Percentiles rank a stretch among this genome's conserved stretches.
phyloP scores from a whole-genome alignment of 2,329 filamentous ascomycete genomes.

The Coleophoma cylindrospora region DNA sequence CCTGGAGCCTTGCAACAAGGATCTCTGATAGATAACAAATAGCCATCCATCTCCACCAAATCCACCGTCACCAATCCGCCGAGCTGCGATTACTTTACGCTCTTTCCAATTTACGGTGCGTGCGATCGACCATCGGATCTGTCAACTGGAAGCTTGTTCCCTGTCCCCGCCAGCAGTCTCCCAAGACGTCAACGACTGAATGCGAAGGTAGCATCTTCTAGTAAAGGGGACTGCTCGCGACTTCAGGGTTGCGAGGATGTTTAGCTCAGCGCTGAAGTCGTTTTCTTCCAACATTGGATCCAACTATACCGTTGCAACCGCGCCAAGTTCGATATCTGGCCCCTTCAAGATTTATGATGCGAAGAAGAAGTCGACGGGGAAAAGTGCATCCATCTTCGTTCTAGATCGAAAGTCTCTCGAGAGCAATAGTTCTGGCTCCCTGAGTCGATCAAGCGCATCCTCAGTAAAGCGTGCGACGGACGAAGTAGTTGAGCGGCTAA shows the following conservation, averaged over 20 bases:
- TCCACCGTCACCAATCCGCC: too few species aligned
- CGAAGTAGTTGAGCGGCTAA: slow-evolving; percentile 85
- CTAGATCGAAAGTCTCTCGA: slow-evolving; percentile 90
- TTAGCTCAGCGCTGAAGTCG: slow-evolving; percentile 88
- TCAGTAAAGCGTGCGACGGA: slow-evolving; percentile 78
- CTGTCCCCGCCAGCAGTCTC: too few species aligned
- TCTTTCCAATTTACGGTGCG: too few species aligned
- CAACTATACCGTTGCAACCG: slow-evolving; percentile 80
- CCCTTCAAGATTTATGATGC: slow-evolving; percentile 98
- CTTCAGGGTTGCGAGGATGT: slow-evolving; percentile 57
- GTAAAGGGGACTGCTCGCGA: background rate
- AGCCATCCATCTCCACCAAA: too few species aligned
- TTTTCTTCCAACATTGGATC: slow-evolving; percentile 88
- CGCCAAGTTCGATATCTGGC: slow-evolving; percentile 74
- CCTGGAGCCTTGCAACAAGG: too few species aligned
- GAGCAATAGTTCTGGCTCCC: slow-evolving; percentile 49
- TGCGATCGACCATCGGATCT: too few species aligned
- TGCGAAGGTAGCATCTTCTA: slow-evolving; percentile 1
- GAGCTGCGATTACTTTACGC: too few species aligned
- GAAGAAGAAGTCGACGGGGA: slow-evolving; percentile 92
- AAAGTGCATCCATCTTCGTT: slow-evolving; percentile 84
- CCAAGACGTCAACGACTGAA: background rate
- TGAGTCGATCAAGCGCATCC: slow-evolving; percentile 58
- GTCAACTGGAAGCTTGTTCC: too few species aligned
- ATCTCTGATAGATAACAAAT: too few species aligned